These are phyloP conservation scores for Naganishia sp. DNA, from an alignment of 1,284 basidiomycete species.

Conservation along the genomic window DNA sequence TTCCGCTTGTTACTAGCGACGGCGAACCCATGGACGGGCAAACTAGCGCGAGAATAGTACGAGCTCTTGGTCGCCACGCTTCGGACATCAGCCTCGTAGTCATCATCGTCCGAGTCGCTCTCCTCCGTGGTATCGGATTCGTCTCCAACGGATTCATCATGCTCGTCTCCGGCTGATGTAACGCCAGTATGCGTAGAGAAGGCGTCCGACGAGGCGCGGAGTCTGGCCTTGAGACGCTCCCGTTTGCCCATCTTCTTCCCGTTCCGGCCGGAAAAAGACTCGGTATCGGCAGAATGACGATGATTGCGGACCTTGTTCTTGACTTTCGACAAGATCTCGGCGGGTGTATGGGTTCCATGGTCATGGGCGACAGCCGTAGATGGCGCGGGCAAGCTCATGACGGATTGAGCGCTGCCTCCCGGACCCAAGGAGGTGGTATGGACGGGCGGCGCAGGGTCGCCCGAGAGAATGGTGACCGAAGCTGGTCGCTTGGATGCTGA, in stretches of 20 bases:
- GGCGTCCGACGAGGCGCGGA: slow-evolving; percentile 28
- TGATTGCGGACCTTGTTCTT: slow-evolving; percentile 28
- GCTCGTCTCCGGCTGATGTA: background rate
- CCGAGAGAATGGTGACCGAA: slow-evolving; percentile 5
- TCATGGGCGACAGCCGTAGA: background rate
- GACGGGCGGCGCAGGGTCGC: slow-evolving; percentile 6
- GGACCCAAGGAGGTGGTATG: slow-evolving; percentile 3
- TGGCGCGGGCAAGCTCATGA: slow-evolving; percentile 21
- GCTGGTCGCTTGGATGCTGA: slow-evolving; percentile 20
- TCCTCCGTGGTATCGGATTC: slow-evolving; percentile 31
- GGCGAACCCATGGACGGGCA: slow-evolving; percentile 89
- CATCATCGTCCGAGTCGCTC: slow-evolving; percentile 23
- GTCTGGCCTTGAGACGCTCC: slow-evolving; percentile 28
- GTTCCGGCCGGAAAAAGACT: background rate
- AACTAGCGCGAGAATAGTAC: slow-evolving; percentile 43
- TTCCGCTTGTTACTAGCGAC: slow-evolving; percentile 95
- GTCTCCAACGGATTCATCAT: slow-evolving; percentile 12
- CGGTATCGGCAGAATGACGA: slow-evolving; percentile 9
- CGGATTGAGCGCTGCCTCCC: slow-evolving; percentile 18
- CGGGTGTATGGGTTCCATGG: slow-evolving; percentile 12
- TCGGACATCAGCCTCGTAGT: slow-evolving; percentile 16
- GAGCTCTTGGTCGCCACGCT: slow-evolving; percentile 27
- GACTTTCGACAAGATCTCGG: slow-evolving; percentile 26
- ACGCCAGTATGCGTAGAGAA: slow-evolving; percentile 9
- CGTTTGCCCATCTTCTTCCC: slow-evolving; percentile 24